A percentile compares a stretch with the other conserved stretches of the same genome.
Conservation (phyloP, 768 basidiomycete species). For the Tylopilus subfusipes region DNA sequence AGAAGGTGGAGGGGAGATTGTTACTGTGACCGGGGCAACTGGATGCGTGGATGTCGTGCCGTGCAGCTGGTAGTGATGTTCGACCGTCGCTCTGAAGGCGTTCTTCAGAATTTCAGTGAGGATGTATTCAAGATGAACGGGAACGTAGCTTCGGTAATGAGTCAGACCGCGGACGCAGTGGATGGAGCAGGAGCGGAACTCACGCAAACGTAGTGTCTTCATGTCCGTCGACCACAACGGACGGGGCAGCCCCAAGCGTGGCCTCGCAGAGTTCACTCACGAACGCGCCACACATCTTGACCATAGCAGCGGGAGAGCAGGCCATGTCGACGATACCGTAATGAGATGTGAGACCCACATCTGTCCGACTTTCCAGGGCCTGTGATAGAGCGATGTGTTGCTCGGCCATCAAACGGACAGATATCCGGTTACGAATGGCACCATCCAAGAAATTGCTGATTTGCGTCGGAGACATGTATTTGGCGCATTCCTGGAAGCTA, state of each 20-base stretch:
- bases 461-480: constrained; percentile 79
- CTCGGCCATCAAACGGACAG: constrained; percentile 84
- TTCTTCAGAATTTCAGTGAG: constrained; percentile 90
- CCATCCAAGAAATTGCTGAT: constrained; percentile 79
- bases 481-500: constrained; percentile 82
- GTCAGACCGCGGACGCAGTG: constrained; percentile 10
- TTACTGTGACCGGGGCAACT: constrained; percentile 66
- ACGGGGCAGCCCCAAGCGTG: constrained; percentile 69
- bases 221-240: constrained; percentile 68
- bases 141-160: constrained; percentile 61
- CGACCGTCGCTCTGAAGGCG: constrained; percentile 85
- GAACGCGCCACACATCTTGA: constrained; percentile 77
- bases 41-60: constrained; percentile 32
- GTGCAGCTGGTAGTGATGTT: constrained; percentile 53
- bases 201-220: constrained; percentile 73
- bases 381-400: constrained; percentile 85
- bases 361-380: constrained; percentile 46
- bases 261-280: constrained; percentile 83
- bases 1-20: constrained; percentile 56
- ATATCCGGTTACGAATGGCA: constrained; percentile 83
- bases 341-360: constrained; percentile 35
- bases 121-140: constrained; percentile 89
- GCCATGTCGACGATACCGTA: constrained; percentile 73
- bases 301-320: constrained; percentile 71
- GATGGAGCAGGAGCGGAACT: constrained; percentile 30